These are phyloP conservation scores for Takashimella tepidaria DNA, from an alignment of 1,284 basidiomycete species.

Conservation along the genomic window DNA sequence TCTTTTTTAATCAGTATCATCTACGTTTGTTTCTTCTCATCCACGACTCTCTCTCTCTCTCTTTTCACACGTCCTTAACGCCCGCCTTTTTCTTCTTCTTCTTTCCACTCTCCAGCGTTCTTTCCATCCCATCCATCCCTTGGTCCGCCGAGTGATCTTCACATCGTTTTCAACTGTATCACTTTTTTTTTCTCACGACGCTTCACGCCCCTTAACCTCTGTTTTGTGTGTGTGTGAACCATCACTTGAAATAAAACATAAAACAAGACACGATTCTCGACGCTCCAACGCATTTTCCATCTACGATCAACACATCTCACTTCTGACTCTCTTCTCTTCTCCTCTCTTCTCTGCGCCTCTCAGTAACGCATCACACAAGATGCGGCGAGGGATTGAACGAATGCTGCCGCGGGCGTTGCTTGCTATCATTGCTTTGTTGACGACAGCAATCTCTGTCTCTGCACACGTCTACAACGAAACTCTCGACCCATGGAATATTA, in stretches of 20 bases:
- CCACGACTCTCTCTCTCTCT: not conserved
- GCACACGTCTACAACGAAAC: slow-evolving; percentile 60
- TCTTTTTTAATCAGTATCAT: not conserved
- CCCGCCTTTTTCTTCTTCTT: not conserved
- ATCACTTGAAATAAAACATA: too few species aligned
- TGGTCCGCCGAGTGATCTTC: not conserved
- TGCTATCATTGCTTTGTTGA: slow-evolving; percentile 11
- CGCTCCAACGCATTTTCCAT: too few species aligned
- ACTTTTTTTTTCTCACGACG: too few species aligned
- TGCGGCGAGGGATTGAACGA: not conserved
- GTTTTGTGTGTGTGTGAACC: not conserved
- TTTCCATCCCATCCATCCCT: not conserved
- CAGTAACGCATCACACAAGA: not conserved
- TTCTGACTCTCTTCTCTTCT: not conserved
- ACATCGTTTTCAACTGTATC: not conserved
- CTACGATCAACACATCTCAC: not conserved
- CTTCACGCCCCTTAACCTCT: not conserved
- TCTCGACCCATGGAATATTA: slow-evolving; percentile 74
- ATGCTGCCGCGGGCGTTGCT: not conserved
- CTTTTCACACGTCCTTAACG: not conserved
- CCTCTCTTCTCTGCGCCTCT: not conserved
- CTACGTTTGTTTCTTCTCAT: not conserved
- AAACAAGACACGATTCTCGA: too few species aligned
- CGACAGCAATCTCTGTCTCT: slow-evolving; percentile 6
- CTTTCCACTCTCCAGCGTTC: not conserved